These are phyloP conservation scores for Leucosporidium creatinivorum DNA, from an alignment of 768 basidiomycete species.

Conservation along the genomic window DNA sequence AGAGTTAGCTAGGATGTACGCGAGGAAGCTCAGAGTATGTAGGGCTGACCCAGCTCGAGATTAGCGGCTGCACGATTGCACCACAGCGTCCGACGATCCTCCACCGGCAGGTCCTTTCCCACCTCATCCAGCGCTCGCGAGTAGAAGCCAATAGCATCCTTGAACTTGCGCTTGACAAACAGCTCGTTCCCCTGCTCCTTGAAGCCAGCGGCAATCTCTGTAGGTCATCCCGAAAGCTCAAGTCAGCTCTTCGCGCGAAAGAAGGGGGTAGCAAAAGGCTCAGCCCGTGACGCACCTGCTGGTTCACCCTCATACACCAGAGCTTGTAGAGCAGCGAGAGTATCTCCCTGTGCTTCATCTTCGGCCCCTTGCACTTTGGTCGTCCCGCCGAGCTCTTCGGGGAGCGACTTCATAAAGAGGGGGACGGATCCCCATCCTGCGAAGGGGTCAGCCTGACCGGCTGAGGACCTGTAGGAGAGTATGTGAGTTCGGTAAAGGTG, in stretches of 20 bases:
- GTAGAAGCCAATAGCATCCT: conserved; percentile 85
- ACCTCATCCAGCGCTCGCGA: conserved; percentile 80
- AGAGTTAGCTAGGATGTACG: background rate
- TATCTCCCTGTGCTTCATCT: conserved; percentile 50
- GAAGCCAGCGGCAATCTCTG: conserved; percentile 85
- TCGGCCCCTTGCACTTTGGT: conserved; percentile 46
- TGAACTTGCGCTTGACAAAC: conserved; percentile 73
- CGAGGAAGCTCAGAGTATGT: background rate
- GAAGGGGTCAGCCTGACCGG: conserved; percentile 33
- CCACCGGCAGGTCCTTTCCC: conserved; percentile 51
- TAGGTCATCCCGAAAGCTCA: background rate
- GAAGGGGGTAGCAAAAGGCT: background rate
- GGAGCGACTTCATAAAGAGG: conserved; percentile 86
- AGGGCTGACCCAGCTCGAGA: conserved; percentile 65
- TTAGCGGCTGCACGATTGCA: conserved; percentile 92
- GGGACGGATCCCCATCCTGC: conserved; percentile 60
- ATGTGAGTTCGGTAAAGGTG: background rate
- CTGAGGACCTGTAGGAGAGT: background rate
- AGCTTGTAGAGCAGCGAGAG: conserved; percentile 73
- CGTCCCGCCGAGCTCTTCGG: conserved; percentile 39
- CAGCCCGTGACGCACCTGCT: conserved; percentile 60
- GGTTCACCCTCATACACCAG: conserved; percentile 83
- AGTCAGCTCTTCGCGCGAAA: background rate
- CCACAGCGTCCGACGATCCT: conserved; percentile 52
- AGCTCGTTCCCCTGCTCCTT: conserved; percentile 95